Percentiles rank a stretch among this genome's conserved stretches.
These are phyloP conservation scores for Styphnolobium japonicum DNA, from an alignment of 306 rosid species.

Conservation along the genomic window DNA sequence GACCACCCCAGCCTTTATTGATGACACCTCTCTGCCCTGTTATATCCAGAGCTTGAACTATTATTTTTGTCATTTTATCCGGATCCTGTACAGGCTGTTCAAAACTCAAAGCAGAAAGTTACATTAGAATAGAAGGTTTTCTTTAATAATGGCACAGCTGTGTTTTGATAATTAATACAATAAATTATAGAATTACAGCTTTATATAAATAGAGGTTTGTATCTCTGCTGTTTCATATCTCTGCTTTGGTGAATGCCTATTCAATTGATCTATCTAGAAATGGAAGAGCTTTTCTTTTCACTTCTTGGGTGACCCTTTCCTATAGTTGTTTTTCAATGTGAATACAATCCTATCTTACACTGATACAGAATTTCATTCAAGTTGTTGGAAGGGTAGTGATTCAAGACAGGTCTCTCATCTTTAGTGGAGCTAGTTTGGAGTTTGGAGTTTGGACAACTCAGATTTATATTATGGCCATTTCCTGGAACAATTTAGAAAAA, in stretches of 20 bases:
- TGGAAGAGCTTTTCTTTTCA: not conserved
- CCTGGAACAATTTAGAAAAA: not conserved
- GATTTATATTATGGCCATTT: not conserved
- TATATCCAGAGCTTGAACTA: constrained; percentile 71
- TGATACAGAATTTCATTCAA: not conserved
- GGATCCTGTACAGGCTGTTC: constrained; percentile 80
- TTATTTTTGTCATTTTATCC: constrained; percentile 67
- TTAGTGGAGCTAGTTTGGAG: not conserved
- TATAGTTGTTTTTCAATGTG: not conserved
- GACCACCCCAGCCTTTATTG: constrained; percentile 98
- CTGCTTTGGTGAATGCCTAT: not conserved
- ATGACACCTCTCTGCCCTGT: constrained; percentile 88
- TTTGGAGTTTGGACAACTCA: not conserved
- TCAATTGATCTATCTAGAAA: not conserved
- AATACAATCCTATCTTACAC: not conserved
- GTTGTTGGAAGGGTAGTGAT: not conserved
- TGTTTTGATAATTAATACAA: not conserved
- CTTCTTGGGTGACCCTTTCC: not conserved
- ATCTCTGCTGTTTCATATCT: not conserved
- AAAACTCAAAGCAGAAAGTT: constrained; percentile 14
- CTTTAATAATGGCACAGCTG: not conserved
- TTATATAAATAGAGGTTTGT: constrained; percentile 3
- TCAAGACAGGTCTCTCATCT: not conserved
- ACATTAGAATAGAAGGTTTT: constrained; percentile 9
- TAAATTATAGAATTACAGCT: not conserved